Evolutionary conservation across 139 green algal species (phyloP), one percentile per base, ranked within the genome.

Genomic region (Raphidocelis subcapitata): DNA sequence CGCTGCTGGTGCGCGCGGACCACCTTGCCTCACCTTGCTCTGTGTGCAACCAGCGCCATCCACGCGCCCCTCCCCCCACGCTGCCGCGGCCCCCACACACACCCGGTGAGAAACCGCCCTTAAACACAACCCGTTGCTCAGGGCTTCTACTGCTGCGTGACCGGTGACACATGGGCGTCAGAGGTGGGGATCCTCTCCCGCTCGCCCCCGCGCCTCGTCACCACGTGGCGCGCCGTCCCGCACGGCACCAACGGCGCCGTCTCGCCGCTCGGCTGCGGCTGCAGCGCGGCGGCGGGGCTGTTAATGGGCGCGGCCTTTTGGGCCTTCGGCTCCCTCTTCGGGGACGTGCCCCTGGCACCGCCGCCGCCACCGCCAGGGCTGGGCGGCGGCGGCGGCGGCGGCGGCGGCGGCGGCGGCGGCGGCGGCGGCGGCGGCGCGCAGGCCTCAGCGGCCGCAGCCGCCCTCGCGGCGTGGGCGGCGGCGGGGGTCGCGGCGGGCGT

Each of bases 121-220:
- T n/a, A n/a, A n/a, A n/a, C n/a, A n/a, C n/a, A n/a, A n/a, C n/a
- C n/a, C n/a, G n/a, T n/a, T n/a, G n/a, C n/a, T 20, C 65, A 95
- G 56, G 90, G 81, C 5, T 88, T 95, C 79, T 94, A 90, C 61
- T 76, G 81, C 26, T 92, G 87, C 76, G 95, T 87, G 72, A 90
- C 80, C 68, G 92, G 82, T 14, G 92, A 97, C 84, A 97, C 92
- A 1, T 97, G 87, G 90, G 78, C 88, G 3, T 90, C 78, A 31
- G 92, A 97, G 85, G 18, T 97, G 15, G 92, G 92, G 3, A 84
- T 95, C 49, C 83, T 96, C 16, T 85, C 28, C 31, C 66, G 18
- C 23, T 37, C n/a, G 2, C 36, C 72, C 31, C 92, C 92, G 2
- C 71, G 84, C 24, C 84, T 97, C 0, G 87, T 97, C 74, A 95